Base-by-base conservation (phyloP, 2,329 filamentous ascomycete species). In the Capronia americana region DNA sequence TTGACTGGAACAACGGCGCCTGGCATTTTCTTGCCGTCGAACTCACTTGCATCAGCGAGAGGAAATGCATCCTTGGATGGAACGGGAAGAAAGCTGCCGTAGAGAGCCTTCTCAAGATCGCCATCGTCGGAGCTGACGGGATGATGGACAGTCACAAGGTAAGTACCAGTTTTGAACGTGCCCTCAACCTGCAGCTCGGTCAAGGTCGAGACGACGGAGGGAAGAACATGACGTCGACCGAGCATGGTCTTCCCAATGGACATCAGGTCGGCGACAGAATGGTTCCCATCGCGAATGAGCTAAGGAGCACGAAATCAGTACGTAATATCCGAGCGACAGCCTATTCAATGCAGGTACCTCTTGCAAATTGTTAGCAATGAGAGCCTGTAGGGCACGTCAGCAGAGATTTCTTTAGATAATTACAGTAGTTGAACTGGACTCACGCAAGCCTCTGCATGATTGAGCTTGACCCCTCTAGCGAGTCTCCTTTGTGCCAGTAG, bases 231-330 rank as follows among this genome's bases (percentile, higher is more conserved):
- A 38, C 94, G 91, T 10, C 94, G 91, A 70, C 94, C 94, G 2
- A 98, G 90, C 89, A 98, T 93, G 62, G 91, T 94, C 73, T 92
- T 88, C 73, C 94, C 94, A 70, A 97, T 87, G 68, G 88, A 83
- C 93, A 98, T 98, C 76, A 98, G 91, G 78, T 97, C 93, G 46
- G 93, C 90, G 61, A 98, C 94, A 14, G 87, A 91, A 81, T 97
- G 92, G 72, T 90, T 88, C 76, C 94, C 94, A 94, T 98, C 94
- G 78, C 94, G 93, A 78, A 98, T 96, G 74, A 97, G 89, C 86
- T 90, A 73, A 6, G 28, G n/a, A 72, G 11, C 17, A 11, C 11
- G 12, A 34, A 30, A 38, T 61, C 30, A 54, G 48, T 41, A 51
- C 30, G 24, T 38, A 23, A 50, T 34, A 50, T 59, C 34, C 11